Evolutionary conservation across 345 rosid genomes (phyloP), one percentile per base, ranked within the genome.

Genomic region (Xanthoceras sorbifolium): DNA sequence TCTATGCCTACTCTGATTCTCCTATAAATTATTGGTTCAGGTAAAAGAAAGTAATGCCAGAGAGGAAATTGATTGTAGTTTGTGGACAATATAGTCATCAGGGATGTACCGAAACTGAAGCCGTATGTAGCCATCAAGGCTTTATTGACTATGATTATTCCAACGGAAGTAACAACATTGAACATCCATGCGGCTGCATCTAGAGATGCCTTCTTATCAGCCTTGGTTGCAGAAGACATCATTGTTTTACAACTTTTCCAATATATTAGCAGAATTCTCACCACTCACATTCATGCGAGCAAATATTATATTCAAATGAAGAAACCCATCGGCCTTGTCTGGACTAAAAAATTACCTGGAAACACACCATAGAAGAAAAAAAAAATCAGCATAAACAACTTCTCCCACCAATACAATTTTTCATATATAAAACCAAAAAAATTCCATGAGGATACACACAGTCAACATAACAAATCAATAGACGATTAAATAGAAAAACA

Each of bases 111-210:
- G 72, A 97, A 97, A 75, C 88, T 90, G 82, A 91, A 97, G 69
- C 98, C 99, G 52, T 97, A 88, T 17, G 94, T 86, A 63, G 95
- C 97, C 99, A 97, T 94, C 73, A 96, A 81, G 34, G 97, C 98
- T 84, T 96, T 96, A 84, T 96, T 96, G 65, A 94, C 98, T 20
- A 97, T 90, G 78, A 97, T 97, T 67, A 97, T 93, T 54, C 99
- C 99, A 76, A 97, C 98, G 29, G 99, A 97, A 4, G 98, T 92
- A 77, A 97, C 97, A 50, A 97, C 93, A 72, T 97, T 97, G 90
- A 97, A 97, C 78, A 92, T 78, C 99, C 99, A 97, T 70, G 99
- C 90, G 32, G 97, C 97, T 28, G 87, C 89, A 86, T 97, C 99
- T n/a, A 89, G 65, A 22, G 93, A 54, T 15, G 94, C 97, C 81